Base-by-base conservation (phyloP, 441 rosid species). In the Corymbia calophylla region DNA sequence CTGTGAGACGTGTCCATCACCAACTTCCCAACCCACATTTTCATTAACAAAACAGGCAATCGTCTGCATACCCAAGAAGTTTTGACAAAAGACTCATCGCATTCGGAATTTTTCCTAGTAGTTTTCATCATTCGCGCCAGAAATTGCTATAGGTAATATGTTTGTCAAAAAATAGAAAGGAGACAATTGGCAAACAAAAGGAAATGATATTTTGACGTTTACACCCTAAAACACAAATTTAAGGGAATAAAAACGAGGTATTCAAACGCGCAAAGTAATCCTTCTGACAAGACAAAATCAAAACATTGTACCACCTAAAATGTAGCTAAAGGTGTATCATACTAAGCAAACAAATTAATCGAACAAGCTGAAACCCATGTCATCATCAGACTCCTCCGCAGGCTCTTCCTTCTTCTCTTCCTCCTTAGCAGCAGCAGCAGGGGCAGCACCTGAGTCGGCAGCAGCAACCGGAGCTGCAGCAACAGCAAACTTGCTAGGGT, bases 401-500 rank as follows among this genome's bases (percentile, higher is more conserved):
- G 97, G 95, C 81, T 96, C 98, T 14, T 94, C 95, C 94, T 94
- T 94, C 96, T 95, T 93, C 88, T 93, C 97, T 89, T 94, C 97
- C 87, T 90, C 95, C 93, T 93, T 93, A 35, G 87, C 92, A 1
- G 93, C 94, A 14, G 89, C 95, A 29, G 93, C 89, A 31, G 93
- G 88, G 54, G 93, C 90, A 29, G 81, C 93, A 54, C 89, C 94
- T 62, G 55, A 53, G 13, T 62, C 91, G 1, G 86, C 92, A 49
- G 88, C 92, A 13, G 91, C 92, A 81, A 85, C 95, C 0, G 96
- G 92, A 39, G 93, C 94, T 13, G 88, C 96, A 5, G 95, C 95
- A 55, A 91, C 97, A 0, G 96, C 98, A 90, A 97, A 98, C 93
- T 96, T 97, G 91, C 95, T 96, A 35, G 99, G 99, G 92, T 98